phyloP scores from a whole-genome alignment of 1,284 basidiomycete genomes.

The Austroboletus novae-zelandiae region DNA sequence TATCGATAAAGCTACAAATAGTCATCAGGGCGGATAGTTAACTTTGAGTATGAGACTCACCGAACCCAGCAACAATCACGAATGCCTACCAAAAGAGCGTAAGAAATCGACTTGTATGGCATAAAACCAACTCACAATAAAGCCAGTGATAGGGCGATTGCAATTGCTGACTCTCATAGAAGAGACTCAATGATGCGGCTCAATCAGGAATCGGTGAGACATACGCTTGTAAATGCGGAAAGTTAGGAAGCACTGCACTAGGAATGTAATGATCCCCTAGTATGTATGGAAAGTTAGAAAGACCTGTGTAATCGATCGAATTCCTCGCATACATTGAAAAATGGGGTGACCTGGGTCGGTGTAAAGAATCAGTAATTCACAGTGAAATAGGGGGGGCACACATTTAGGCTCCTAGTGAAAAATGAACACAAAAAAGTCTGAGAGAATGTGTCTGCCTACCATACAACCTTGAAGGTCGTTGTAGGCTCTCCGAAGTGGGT shows the following conservation, averaged over 20 bases:
- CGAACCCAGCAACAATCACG: slow-evolving; percentile 49
- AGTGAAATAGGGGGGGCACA: slow-evolving; percentile 25
- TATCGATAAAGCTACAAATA: slow-evolving; percentile 12
- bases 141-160: slow-evolving; percentile 6
- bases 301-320: neutral
- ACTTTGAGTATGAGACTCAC: slow-evolving; percentile 30
- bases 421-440: neutral
- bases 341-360: slow-evolving; percentile 30
- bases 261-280: slow-evolving; percentile 32
- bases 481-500: slow-evolving; percentile 42
- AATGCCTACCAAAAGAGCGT: slow-evolving; percentile 8
- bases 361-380: neutral
- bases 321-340: slow-evolving; percentile 31
- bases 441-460: slow-evolving; percentile 33
- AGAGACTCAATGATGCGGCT: neutral
- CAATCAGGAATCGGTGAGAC: neutral
- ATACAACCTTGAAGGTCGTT: slow-evolving; percentile 40
- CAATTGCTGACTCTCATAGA: slow-evolving; percentile 25
- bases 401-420: slow-evolving; percentile 43
- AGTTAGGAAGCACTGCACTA: slow-evolving; percentile 36
- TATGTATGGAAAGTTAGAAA: neutral
- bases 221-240: slow-evolving; percentile 27
- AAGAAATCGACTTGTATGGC: neutral
- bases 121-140: slow-evolving; percentile 8
- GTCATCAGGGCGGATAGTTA: slow-evolving; percentile 1